phyloP scores from a whole-genome alignment of 768 basidiomycete species.

The Leccinum variicolor region DNA sequence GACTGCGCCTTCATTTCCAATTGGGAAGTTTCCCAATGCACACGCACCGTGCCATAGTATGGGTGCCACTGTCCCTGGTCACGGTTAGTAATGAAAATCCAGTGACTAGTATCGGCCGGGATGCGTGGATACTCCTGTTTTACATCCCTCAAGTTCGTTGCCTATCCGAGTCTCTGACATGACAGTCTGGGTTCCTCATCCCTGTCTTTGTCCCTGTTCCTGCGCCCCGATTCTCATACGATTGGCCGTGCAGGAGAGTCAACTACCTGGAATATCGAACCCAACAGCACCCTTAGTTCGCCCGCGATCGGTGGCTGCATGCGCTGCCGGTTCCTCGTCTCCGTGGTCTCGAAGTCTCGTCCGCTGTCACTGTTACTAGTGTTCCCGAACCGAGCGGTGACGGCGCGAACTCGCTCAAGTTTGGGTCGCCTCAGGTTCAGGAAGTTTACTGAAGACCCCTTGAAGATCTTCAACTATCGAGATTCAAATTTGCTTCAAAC shows the following conservation, averaged over 20 bases:
- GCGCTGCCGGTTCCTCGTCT: neutral
- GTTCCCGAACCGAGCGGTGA: neutral
- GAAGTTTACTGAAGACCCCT: neutral
- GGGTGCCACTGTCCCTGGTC: neutral
- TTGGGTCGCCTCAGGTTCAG: too few relatives aligned
- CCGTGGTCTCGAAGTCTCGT: neutral
- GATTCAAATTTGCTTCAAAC: neutral
- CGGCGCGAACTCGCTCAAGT: neutral
- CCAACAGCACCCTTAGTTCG: neutral
- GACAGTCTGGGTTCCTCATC: neutral
- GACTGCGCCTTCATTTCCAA: neutral
- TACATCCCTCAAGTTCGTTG: neutral
- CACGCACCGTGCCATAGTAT: neutral
- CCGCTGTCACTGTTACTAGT: neutral
- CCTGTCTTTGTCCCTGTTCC: neutral
- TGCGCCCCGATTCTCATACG: conserved; percentile 7
- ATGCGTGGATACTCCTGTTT: neutral
- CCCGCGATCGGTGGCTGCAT: neutral
- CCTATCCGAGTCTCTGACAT: neutral
- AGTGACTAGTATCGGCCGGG: neutral
- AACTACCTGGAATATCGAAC: neutral
- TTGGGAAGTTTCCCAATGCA: neutral
- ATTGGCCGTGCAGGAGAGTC: neutral
- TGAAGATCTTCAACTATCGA: neutral
- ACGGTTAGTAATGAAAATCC: conserved; percentile 1